phyloP scores from a whole-genome alignment of 192 early-diverging fungal genomes.

The Coemansia sp. region DNA sequence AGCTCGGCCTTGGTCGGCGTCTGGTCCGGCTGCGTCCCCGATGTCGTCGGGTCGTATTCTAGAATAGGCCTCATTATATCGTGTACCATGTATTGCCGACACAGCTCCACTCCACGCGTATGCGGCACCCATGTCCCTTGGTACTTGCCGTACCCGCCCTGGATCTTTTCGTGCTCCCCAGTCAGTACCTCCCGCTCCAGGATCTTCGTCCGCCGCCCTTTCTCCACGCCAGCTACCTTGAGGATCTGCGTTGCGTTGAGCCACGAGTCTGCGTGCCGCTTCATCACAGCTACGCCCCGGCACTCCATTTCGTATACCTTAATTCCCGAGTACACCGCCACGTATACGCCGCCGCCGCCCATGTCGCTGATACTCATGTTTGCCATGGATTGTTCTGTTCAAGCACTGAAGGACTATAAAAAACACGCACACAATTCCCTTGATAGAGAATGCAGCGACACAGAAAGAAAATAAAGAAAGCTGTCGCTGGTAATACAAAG shows the following conservation, averaged over 20 bases:
- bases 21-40: constrained; percentile 52
- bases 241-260: constrained; percentile 98
- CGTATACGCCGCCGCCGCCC: constrained; percentile 62
- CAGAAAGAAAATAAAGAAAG: too few species aligned
- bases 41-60: constrained; percentile 71
- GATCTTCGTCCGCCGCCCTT: constrained; percentile 90
- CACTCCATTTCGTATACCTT: constrained; percentile 96
- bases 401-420: not conserved
- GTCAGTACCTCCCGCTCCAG: constrained; percentile 90
- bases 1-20: constrained; percentile 63
- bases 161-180: constrained; percentile 93
- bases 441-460: not conserved
- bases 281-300: constrained; percentile 76
- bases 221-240: constrained; percentile 95
- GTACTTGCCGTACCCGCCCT: constrained; percentile 99
- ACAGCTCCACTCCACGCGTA: constrained; percentile 78
- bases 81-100: constrained; percentile 80
- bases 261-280: constrained; percentile 82
- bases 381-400: not conserved
- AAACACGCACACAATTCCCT: not conserved
- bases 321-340: constrained; percentile 91
- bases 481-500: too few species aligned
- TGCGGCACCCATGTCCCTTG: constrained; percentile 95
- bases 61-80: constrained; percentile 75
- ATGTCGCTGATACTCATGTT: constrained; percentile 23